phyloP scores from a whole-genome alignment of 495 filamentous ascomycete genomes.

The Cercophora samala region DNA sequence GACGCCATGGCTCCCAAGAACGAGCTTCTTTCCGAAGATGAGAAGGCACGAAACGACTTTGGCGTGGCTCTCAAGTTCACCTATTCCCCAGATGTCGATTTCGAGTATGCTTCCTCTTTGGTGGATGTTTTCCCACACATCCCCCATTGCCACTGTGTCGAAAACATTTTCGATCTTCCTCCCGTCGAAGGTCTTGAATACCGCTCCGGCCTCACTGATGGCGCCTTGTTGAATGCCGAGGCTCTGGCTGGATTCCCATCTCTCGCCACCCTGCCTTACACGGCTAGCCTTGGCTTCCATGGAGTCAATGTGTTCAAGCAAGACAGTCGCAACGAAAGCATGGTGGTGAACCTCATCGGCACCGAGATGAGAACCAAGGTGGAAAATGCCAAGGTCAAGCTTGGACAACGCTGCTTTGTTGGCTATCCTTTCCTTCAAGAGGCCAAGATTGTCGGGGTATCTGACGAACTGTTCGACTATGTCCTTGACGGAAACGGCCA shows the following conservation, averaged over 20 bases:
- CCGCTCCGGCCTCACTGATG: constrained; percentile 80
- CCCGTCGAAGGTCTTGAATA: constrained; percentile 87
- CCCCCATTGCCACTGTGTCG: constrained; percentile 79
- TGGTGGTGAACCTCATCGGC: constrained; percentile 81
- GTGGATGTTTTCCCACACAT: constrained; percentile 91
- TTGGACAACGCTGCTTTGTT: constrained; percentile 83
- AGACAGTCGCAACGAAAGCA: constrained; percentile 93
- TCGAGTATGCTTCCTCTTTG: constrained; percentile 77
- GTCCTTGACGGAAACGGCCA: constrained; percentile 61
- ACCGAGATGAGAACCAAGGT: constrained; percentile 66
- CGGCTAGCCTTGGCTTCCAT: constrained; percentile 78
- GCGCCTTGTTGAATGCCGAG: constrained; percentile 72
- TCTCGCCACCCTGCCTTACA: constrained; percentile 76
- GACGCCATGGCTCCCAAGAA: constrained; percentile 82
- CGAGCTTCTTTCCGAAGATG: constrained; percentile 65
- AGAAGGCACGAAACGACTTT: constrained; percentile 82
- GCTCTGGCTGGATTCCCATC: constrained; percentile 92
- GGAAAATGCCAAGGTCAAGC: constrained; percentile 68
- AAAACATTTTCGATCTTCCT: constrained; percentile 93
- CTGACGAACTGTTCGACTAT: constrained; percentile 93
- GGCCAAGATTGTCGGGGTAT: constrained; percentile 81
- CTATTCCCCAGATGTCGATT: constrained; percentile 72
- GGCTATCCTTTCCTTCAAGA: constrained; percentile 96
- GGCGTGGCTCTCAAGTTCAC: constrained; percentile 91
- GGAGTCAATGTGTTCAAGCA: constrained; percentile 96